Base-by-base conservation (phyloP, 208 protist genomes). In the Strigomonas culicis region DNA sequence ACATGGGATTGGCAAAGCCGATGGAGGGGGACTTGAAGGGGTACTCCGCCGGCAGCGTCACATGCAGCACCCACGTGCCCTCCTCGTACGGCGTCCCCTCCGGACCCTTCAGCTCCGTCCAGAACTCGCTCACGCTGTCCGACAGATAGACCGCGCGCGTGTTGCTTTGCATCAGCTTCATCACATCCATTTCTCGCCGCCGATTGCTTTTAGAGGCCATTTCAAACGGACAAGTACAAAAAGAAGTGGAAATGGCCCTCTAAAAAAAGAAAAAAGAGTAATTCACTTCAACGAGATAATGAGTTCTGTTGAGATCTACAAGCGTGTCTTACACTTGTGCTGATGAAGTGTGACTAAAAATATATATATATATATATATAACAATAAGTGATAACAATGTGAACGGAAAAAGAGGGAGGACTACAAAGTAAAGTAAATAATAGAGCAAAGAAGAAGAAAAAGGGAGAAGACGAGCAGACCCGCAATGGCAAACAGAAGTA, bases 1-100 rank as follows among this genome's bases (percentile, higher is more conserved):
- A 97, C 52, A 99, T 98, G 53, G 87, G 88, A 72, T 99, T 99
- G 47, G 82, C 73, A 72, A 99, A 99, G 13, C 98, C 98, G 68
- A 99, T 99, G 0, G 96, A 99, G 1, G 98, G 98, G 10, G 97
- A 99, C 78, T 99, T 99, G 79, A 99, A 99, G 1, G 98, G 98
- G 73, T 99, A 99, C 41, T 88, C 88, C 1, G 85, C 74, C 0
- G 98, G 98, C n/a, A 99, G 75, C 51, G 97, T 84, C 7, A 99
- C 97, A 65, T 98, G 91, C 57, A 99, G 84, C 70, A 93, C 93
- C 98, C 98, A 99, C 34, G 88, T 77, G 15, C 98, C 98, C 27
- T 96, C 97, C 63, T 97, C 87, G 72, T 99, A 99, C 15, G 97
- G 94, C 17, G 90, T 99, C 43, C 98, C 96, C 72, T 97, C 94